Evolutionary conservation across 768 basidiomycete genomes (phyloP).

Genomic region (Daedaleopsis nitida): DNA sequence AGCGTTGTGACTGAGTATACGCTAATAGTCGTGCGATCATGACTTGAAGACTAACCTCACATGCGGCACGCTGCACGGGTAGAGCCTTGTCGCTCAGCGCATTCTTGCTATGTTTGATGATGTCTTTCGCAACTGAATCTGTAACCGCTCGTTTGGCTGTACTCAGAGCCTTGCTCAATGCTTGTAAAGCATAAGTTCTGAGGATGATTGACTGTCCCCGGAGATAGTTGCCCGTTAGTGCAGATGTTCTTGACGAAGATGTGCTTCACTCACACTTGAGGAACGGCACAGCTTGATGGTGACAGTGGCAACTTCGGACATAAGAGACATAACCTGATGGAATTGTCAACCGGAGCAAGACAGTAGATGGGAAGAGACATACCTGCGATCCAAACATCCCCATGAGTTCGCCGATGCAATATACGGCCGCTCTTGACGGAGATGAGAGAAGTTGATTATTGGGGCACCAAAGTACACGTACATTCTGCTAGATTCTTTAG

Average conservation of each 20-base stretch:
- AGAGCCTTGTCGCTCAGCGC: conserved; percentile 81
- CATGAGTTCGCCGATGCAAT: conserved; percentile 90
- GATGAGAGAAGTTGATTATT: background rate
- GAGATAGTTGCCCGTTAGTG: background rate
- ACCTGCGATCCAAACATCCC: conserved; percentile 81
- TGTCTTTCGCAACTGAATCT: conserved; percentile 76
- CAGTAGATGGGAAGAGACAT: conserved; percentile 27
- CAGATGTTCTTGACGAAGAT: conserved; percentile 5
- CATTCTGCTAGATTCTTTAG: conserved; percentile 69
- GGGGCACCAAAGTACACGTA: conserved; percentile 38
- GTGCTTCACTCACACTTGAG: conserved; percentile 58
- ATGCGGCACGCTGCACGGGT: conserved; percentile 81
- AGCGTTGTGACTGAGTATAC: background rate
- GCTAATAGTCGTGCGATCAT: conserved; percentile 16
- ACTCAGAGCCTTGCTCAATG: conserved; percentile 77
- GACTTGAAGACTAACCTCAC: conserved; percentile 56
- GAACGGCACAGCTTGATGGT: conserved; percentile 71
- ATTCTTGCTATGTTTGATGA: conserved; percentile 79
- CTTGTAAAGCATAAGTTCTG: conserved; percentile 75
- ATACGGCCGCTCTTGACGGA: conserved; percentile 72
- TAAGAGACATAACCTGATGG: conserved; percentile 88
- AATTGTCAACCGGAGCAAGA: background rate
- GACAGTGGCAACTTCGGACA: conserved; percentile 76
- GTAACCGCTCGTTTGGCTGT: conserved; percentile 84
- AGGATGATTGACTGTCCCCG: conserved; percentile 69